Percentiles rank a stretch among this genome's conserved stretches.
Evolutionary conservation across 306 rosid genomes (phyloP).

Genomic region (Quercus parvula): DNA sequence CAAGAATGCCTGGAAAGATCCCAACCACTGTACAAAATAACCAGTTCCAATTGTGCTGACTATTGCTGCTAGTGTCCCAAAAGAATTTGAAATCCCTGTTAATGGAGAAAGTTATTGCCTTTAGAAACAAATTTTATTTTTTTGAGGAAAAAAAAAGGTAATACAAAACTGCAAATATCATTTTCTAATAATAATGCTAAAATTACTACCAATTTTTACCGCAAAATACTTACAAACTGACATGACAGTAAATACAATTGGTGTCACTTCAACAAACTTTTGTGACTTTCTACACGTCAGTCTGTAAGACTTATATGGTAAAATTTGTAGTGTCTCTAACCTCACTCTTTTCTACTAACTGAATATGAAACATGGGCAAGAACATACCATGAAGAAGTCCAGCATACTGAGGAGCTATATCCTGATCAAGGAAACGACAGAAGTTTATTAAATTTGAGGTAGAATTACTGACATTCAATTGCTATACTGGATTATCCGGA

Average conservation of each 20-base stretch:
- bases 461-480: neutral
- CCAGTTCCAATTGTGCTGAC: conserved; percentile 96
- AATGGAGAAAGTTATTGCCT: neutral
- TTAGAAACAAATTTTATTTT: neutral
- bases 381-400: conserved; percentile 84
- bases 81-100: conserved; percentile 81
- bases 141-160: neutral
- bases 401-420: conserved; percentile 88
- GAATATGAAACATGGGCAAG: neutral
- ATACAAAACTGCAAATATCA: too few species aligned
- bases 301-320: too few species aligned
- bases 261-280: too few species aligned
- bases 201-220: too few species aligned
- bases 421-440: conserved; percentile 49
- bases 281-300: too few species aligned
- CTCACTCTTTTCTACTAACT: too few species aligned
- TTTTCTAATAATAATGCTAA: too few species aligned
- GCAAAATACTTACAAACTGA: too few species aligned
- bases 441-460: neutral
- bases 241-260: neutral
- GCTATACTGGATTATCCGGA: neutral
- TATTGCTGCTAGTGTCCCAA: conserved; percentile 90
- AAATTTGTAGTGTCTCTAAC: too few species aligned
- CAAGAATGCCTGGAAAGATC: conserved; percentile 86
- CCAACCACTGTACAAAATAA: conserved; percentile 85